Conservation (phyloP, 768 basidiomycete species). For the Trametes cingulata region DNA sequence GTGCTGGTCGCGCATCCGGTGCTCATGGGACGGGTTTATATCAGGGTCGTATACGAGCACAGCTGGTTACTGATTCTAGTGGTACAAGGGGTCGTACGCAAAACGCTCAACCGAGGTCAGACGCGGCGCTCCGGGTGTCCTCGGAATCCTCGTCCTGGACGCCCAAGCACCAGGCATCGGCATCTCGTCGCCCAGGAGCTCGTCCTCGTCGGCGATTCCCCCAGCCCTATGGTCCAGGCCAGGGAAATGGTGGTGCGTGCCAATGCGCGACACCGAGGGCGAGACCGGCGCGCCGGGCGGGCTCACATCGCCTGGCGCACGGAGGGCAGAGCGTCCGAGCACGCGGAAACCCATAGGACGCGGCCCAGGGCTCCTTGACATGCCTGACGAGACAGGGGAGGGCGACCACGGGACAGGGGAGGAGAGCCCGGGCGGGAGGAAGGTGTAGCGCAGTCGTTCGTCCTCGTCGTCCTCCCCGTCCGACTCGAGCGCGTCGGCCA, state of each 20-base stretch:
- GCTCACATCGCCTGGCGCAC: neutral
- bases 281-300: neutral
- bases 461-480: neutral
- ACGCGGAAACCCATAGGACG: slow-evolving; percentile 5
- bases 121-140: slow-evolving; percentile 7
- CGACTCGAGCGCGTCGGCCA: slow-evolving; percentile 2
- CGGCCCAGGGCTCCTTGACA: neutral
- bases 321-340: neutral
- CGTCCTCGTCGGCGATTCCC: neutral
- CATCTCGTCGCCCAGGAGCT: neutral
- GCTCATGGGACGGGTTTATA: too few species aligned
- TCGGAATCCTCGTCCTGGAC: neutral
- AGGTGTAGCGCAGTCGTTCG: neutral
- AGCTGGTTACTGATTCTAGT: neutral
- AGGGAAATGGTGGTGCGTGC: slow-evolving; percentile 3
- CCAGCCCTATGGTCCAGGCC: slow-evolving; percentile 7
- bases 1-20: too few species aligned
- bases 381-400: neutral
- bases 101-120: slow-evolving; percentile 11
- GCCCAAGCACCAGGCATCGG: neutral
- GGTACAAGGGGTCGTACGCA: slow-evolving; percentile 8
- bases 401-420: neutral
- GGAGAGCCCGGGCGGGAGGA: slow-evolving; percentile 16
- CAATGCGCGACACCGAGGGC: slow-evolving; percentile 6
- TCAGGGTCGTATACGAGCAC: too few species aligned